Evolutionary conservation across 352 stramenopile genomes (phyloP), one percentile per base, ranked within the genome.

Genomic region (Labyrinthula sp.): DNA sequence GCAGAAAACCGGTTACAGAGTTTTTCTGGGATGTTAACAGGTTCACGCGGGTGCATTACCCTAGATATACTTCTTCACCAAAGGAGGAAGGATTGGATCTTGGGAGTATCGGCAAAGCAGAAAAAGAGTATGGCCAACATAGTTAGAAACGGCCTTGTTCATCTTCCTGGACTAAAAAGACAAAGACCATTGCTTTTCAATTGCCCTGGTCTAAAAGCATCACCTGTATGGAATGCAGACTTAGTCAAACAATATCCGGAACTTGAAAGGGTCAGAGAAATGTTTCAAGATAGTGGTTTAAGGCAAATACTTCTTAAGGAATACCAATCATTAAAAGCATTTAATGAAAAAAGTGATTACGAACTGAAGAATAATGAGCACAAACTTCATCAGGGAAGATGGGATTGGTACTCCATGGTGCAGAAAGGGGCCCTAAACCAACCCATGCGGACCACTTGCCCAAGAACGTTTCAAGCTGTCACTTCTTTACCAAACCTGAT

Each of bases 361-460:
- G 34, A 30, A 8, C 15, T 47, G 2, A n/a, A 3, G 14, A 22
- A 34, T 14, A 22, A 18, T 25, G 30, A 43, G 43, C 17, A 47
- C 33, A 55, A 4, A 21, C 35, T 52, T 6, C 43, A 52, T 9
- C 8, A 22, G 34, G 43, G 43, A 12, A 17, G 24, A 24, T 52
- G 43, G 43, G 43, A 52, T 8, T 52, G 43, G 43, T 12, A 21
- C 14, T 35, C 6, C 30, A 35, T 52, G n/a, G 33, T 52, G 43
- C 17, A 35, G 9, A 52, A 52, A 18, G 43, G 43, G 23, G 4
- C 9, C 3, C 47, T 18, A 21, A n/a, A 50, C 8, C 18, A 2
- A 15, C 23, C 40, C 3, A 37, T 47, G 38, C 31, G 31, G 18
- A 21, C n/a, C 4, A 12, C 30, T 31, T 52, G 43, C 35, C 43